These are phyloP conservation scores for Lichenothelia convexa DNA, from an alignment of 495 filamentous ascomycete genomes.

Conservation along the genomic window DNA sequence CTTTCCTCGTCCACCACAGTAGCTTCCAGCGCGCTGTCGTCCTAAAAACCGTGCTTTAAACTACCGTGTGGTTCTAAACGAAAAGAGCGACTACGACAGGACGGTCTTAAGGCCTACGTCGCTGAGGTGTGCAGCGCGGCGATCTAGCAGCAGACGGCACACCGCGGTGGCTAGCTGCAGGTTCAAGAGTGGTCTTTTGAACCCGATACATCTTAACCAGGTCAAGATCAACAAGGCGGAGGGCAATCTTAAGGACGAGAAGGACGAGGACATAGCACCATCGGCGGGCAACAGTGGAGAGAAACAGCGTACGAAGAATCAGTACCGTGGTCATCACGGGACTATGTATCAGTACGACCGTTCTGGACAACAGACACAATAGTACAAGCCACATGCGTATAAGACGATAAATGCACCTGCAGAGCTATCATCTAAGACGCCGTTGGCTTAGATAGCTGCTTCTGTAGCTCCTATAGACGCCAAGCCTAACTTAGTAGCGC, in stretches of 20 bases:
- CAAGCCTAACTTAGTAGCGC: too few relatives aligned
- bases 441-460: too few relatives aligned
- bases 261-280: slow-evolving; percentile 13
- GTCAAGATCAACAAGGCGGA: slow-evolving; percentile 11
- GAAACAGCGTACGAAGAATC: slow-evolving; percentile 19
- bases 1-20: slow-evolving; percentile 26
- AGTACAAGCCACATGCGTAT: too few relatives aligned
- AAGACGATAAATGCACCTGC: too few relatives aligned
- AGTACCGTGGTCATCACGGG: slow-evolving; percentile 9
- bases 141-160: slow-evolving; percentile 10
- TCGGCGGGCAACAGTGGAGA: slow-evolving; percentile 11
- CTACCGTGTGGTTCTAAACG: slow-evolving; percentile 29
- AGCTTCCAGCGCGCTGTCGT: slow-evolving; percentile 22
- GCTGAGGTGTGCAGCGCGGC: slow-evolving; percentile 22
- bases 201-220: slow-evolving; percentile 26
- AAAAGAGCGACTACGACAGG: slow-evolving; percentile 23
- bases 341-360: not conserved
- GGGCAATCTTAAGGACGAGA: slow-evolving; percentile 7
- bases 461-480: too few relatives aligned
- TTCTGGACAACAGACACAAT: slow-evolving; percentile 11
- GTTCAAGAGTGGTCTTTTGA: slow-evolving; percentile 32
- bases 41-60: slow-evolving; percentile 31
- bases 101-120: slow-evolving; percentile 26
- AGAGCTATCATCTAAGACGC: too few relatives aligned
- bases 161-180: slow-evolving; percentile 14